Base-by-base conservation (phyloP, 192 early-diverging fungal genomes). In the Coemansia aciculifera region DNA sequence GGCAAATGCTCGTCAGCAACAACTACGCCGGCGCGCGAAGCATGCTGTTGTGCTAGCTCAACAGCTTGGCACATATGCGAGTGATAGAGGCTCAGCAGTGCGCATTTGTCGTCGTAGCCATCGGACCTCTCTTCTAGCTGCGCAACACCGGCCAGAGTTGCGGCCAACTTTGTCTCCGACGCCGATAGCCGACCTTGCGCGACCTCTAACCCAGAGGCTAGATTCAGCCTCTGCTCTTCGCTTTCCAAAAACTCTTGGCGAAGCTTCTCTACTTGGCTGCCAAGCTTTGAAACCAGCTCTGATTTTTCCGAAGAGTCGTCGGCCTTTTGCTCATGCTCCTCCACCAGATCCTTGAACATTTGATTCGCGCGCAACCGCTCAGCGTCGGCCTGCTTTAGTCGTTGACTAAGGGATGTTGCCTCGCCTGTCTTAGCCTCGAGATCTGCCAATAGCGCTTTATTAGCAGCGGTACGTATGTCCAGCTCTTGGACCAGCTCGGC, bases 81-180 rank as follows among this genome's bases (percentile, higher is more conserved):
- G 27, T 59, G 67, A 42, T 59, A 76, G 42, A 42, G 54, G 19
- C 29, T 36, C 12, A 62, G 37, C 11, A 67, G n/a, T 1, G 31
- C 43, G 19, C 68, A 42, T 27, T 71, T 75, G 44, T 69, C 72
- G 10, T 78, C 74, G 38, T 72, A 72, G 21, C 79, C 83, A 1
- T 64, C 71, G 0, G 73, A 62, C 27, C 61, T 80, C 23, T 78
- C 59, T 34, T 84, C 74, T 23, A 86, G 39, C 8, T 76, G 77
- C 37, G 75, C 72, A 1, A 88, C 42, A 21, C 68, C 74, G 19
- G 24, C 37, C 27, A 78, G 77, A 4, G 80, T 63, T 0, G 46
- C 68, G 1, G 59, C 19, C 1, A 77, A 57, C 49, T 68, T 78
- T 40, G 73, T 46, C 34, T 77, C 75, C 2, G 85, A 74, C 3